Percentiles rank a stretch among this genome's conserved stretches.
phyloP scores from a whole-genome alignment of 2,329 filamentous ascomycete species.

The Claviceps sp. region DNA sequence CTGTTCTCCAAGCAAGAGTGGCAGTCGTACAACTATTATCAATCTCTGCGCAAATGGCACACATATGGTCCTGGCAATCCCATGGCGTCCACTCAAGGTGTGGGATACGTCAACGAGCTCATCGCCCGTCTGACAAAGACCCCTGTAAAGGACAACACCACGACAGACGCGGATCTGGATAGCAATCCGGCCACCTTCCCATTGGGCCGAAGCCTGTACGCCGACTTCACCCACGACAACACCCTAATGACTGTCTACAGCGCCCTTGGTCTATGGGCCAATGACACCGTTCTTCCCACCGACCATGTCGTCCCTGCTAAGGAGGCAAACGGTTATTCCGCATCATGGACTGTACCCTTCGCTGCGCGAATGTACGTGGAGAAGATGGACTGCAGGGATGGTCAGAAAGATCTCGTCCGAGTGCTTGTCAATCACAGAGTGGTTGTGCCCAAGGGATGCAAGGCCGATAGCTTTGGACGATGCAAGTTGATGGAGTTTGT shows the following conservation, averaged over 20 bases:
- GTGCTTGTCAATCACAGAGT: slow-evolving; percentile 77
- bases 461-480: slow-evolving; percentile 53
- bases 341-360: slow-evolving; percentile 73
- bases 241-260: slow-evolving; percentile 66
- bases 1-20: slow-evolving; percentile 66
- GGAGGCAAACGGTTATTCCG: slow-evolving; percentile 54
- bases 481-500: slow-evolving; percentile 61
- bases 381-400: slow-evolving; percentile 56
- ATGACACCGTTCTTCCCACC: slow-evolving; percentile 39
- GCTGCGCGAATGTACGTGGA: slow-evolving; percentile 72
- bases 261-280: slow-evolving; percentile 67
- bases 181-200: slow-evolving; percentile 57
- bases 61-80: slow-evolving; percentile 64
- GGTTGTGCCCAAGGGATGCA: slow-evolving; percentile 56
- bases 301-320: slow-evolving; percentile 34
- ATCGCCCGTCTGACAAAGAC: slow-evolving; percentile 61
- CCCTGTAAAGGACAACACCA: slow-evolving; percentile 59
- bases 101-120: slow-evolving; percentile 80
- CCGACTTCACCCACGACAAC: slow-evolving; percentile 89
- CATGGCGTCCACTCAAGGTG: slow-evolving; percentile 71
- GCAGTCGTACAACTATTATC: slow-evolving; percentile 67
- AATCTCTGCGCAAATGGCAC: slow-evolving; percentile 75
- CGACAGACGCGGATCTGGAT: slow-evolving; percentile 67
- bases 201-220: slow-evolving; percentile 54
- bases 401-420: slow-evolving; percentile 56